phyloP scores from a whole-genome alignment of 2,329 filamentous ascomycete genomes.

The Fusarium denticulatum region DNA sequence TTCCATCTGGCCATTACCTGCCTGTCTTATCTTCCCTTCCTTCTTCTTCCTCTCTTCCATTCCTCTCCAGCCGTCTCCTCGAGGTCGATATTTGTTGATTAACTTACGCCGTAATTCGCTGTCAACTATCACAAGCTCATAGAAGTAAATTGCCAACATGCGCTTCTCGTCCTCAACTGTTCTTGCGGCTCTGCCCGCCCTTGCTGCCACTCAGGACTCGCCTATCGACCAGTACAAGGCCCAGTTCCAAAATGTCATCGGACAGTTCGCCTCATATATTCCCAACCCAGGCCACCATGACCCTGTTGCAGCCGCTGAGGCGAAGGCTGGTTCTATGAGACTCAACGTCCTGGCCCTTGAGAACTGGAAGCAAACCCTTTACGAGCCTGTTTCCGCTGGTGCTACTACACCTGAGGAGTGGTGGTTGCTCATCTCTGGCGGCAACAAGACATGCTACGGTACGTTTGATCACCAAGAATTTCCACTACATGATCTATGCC shows the following conservation, averaged over 20 bases:
- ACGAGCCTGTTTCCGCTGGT: conserved; percentile 66
- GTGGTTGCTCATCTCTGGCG: conserved; percentile 78
- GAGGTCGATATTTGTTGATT: not conserved
- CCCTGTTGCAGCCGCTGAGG: conserved; percentile 53
- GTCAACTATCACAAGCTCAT: not conserved
- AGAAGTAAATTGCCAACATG: conserved; percentile 55
- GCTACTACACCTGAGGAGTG: conserved; percentile 76
- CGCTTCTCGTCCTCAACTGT: conserved; percentile 64
- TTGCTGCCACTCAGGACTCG: conserved; percentile 63
- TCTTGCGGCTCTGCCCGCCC: conserved; percentile 64
- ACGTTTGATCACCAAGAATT: conserved; percentile 39
- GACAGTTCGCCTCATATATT: conserved; percentile 65
- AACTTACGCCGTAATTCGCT: not conserved
- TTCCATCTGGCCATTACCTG: conserved; percentile 20
- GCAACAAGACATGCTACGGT: conserved; percentile 82
- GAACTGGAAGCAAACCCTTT: conserved; percentile 77
- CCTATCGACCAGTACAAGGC: conserved; percentile 68
- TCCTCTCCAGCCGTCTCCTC: conserved; percentile 8
- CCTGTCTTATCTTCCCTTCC: conserved; percentile 21
- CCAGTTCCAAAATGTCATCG: conserved; percentile 71
- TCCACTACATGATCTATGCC: not conserved
- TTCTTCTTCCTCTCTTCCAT: conserved; percentile 17
- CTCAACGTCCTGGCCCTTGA: conserved; percentile 68
- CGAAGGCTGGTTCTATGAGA: conserved; percentile 54
- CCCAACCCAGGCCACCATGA: conserved; percentile 58